phyloP scores from a whole-genome alignment of 1,284 basidiomycete species.

The Anthracocystis setariae region DNA sequence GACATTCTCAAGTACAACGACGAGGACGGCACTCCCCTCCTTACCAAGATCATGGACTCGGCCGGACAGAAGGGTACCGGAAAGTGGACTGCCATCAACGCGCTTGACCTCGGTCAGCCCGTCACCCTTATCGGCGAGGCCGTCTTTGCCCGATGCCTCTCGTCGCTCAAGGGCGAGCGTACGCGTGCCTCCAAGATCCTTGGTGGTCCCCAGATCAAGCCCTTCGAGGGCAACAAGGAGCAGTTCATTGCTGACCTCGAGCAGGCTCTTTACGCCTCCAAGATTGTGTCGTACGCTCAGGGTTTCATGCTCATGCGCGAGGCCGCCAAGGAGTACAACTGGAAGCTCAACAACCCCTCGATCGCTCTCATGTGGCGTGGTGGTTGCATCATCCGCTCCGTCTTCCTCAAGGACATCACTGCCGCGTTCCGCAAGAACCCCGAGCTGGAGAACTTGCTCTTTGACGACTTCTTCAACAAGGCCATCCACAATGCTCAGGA shows the following conservation, averaged over 20 bases:
- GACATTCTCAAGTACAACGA: constrained; percentile 75
- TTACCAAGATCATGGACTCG: constrained; percentile 83
- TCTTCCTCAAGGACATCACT: constrained; percentile 71
- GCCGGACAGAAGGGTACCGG: constrained; percentile 99
- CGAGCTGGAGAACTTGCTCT: constrained; percentile 89
- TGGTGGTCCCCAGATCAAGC: constrained; percentile 85
- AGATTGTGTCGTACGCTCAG: constrained; percentile 88
- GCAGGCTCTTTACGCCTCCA: constrained; percentile 98
- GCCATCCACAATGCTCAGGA: constrained; percentile 91
- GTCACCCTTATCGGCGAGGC: constrained; percentile 99
- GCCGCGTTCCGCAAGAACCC: constrained; percentile 87
- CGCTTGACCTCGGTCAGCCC: constrained; percentile 87
- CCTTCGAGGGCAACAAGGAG: constrained; percentile 97
- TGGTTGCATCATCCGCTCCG: constrained; percentile 89
- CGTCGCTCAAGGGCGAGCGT: constrained; percentile 97
- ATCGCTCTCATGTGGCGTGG: constrained; percentile 99
- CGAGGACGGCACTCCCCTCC: constrained; percentile 87
- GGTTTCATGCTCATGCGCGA: constrained; percentile 99
- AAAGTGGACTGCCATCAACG: constrained; percentile 99
- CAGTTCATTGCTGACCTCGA: constrained; percentile 99
- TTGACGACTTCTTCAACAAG: constrained; percentile 98
- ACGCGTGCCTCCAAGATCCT: constrained; percentile 89
- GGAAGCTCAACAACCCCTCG: constrained; percentile 80
- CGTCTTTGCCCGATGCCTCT: constrained; percentile 98
- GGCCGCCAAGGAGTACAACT: constrained; percentile 89